Evolutionary conservation across 805 yeast genomes (phyloP), one percentile per base, ranked within the genome.

Genomic region (Starmerella stigmatis): DNA sequence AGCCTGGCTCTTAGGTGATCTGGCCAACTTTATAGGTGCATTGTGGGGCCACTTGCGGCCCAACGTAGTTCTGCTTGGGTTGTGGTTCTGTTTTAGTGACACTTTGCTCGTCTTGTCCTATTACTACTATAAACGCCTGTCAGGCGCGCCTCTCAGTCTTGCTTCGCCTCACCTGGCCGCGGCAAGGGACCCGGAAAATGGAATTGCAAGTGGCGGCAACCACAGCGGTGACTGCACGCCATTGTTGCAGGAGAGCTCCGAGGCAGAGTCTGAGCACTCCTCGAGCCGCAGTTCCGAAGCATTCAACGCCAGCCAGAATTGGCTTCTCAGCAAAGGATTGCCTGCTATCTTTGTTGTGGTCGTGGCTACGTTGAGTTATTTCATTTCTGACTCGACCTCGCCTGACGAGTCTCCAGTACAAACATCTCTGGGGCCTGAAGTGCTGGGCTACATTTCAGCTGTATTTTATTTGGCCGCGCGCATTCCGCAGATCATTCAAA

Each of bases 401-500:
- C 35, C 25, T 17, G 44, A 27, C 17, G 49, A 30, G 11, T 55
- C 53, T 28, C 60, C 50, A 13, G 58, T 52, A 9, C 47, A 48
- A 15, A 48, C 54, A 25, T 57, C 52, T 33, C 78, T 88, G 2
- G 83, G 79, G 60, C 80, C 89, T 2, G 84, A 79, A 60, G 54
- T 79, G 3, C 67, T 79, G 50, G 92, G 92, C 5, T 83, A 81
- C 62, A 52, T 75, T 5, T 77, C 85, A 4, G 89, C 94, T 0
- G 49, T 67, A 2, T 64, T 82, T 46, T 82, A 82, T 60, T 68
- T 82, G 52, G 75, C 82, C 8, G 92, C 92, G 3, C 66, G 86
- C 52, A 63, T 82, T 23, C 98, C 98, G 0, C 98, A 89, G 63
- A 81, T 89, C 44, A 65, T 74, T 46, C 94, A 83, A 59, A 89